These are phyloP conservation scores for Saturnispora ahearnii DNA, from an alignment of 805 yeast genomes.

Conservation along the genomic window DNA sequence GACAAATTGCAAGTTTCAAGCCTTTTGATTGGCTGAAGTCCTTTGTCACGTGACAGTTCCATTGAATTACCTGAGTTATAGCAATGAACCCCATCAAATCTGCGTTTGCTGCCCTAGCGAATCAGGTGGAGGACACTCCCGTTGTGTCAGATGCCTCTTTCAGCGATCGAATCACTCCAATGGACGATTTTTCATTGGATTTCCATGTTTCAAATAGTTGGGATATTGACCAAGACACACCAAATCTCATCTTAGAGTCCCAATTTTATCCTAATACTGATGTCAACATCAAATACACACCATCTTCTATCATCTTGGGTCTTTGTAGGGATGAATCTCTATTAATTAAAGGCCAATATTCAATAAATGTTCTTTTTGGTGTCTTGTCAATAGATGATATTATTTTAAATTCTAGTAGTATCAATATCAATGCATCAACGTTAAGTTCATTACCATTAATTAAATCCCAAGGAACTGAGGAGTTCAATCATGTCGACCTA, in stretches of 20 bases:
- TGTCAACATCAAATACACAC: not conserved
- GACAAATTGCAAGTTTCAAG: not conserved
- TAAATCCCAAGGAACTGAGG: conserved; percentile 19
- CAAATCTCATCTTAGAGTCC: not conserved
- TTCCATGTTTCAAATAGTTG: not conserved
- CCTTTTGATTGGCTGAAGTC: not conserved
- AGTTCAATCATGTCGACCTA: conserved; percentile 10
- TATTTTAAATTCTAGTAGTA: conserved; percentile 13
- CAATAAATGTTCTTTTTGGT: conserved; percentile 37
- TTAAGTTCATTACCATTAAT: conserved; percentile 35
- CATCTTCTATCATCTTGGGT: conserved; percentile 27
- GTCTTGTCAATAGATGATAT: conserved; percentile 36
- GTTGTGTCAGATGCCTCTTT: not conserved
- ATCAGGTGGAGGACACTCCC: not conserved
- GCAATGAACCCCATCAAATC: not conserved
- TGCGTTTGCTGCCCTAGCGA: not conserved
- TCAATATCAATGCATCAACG: conserved; percentile 28
- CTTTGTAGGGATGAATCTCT: conserved; percentile 29
- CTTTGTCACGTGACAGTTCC: not conserved
- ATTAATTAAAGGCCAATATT: conserved; percentile 40
- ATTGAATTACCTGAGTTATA: not conserved
- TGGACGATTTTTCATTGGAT: not conserved
- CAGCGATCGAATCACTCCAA: not conserved
- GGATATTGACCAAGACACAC: not conserved
- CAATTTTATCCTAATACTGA: conserved; percentile 1